Conservation (phyloP, 2,329 filamentous ascomycete species). For the Thielaviopsis populi region DNA sequence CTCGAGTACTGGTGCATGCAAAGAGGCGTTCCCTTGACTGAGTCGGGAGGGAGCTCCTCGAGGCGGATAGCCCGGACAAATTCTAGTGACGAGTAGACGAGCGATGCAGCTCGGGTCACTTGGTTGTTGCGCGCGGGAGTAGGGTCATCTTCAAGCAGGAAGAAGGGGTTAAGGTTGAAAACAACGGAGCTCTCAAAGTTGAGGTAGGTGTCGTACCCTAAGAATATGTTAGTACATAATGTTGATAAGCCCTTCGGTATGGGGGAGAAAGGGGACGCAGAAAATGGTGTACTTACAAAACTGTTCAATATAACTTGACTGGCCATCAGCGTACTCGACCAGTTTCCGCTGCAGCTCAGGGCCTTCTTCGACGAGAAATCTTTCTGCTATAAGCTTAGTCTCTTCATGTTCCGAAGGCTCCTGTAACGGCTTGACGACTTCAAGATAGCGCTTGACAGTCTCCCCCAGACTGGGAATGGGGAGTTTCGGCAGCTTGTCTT, state of each 20-base stretch:
- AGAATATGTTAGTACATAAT: slow-evolving; percentile 4
- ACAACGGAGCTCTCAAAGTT: slow-evolving; percentile 98
- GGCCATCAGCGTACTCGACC: slow-evolving; percentile 76
- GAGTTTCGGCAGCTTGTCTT: slow-evolving; percentile 78
- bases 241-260: neutral
- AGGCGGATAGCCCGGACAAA: slow-evolving; percentile 87
- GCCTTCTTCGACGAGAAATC: slow-evolving; percentile 70
- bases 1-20: slow-evolving; percentile 98
- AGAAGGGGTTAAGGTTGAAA: slow-evolving; percentile 94
- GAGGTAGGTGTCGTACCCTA: slow-evolving; percentile 96
- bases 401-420: slow-evolving; percentile 67
- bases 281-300: slow-evolving; percentile 57
- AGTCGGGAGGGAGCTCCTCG: slow-evolving; percentile 86
- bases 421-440: slow-evolving; percentile 68
- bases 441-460: slow-evolving; percentile 66
- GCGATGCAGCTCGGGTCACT: slow-evolving; percentile 68
- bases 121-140: slow-evolving; percentile 94
- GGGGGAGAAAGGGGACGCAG: neutral
- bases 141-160: slow-evolving; percentile 90
- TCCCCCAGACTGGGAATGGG: slow-evolving; percentile 78
- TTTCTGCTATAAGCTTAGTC: slow-evolving; percentile 61
- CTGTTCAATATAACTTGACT: slow-evolving; percentile 95
- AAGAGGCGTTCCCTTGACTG: slow-evolving; percentile 63
- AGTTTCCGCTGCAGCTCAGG: slow-evolving; percentile 75
- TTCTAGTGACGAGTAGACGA: slow-evolving; percentile 77